Conservation (phyloP, 352 stramenopile species). For the Salisapilia sapeloensis region DNA sequence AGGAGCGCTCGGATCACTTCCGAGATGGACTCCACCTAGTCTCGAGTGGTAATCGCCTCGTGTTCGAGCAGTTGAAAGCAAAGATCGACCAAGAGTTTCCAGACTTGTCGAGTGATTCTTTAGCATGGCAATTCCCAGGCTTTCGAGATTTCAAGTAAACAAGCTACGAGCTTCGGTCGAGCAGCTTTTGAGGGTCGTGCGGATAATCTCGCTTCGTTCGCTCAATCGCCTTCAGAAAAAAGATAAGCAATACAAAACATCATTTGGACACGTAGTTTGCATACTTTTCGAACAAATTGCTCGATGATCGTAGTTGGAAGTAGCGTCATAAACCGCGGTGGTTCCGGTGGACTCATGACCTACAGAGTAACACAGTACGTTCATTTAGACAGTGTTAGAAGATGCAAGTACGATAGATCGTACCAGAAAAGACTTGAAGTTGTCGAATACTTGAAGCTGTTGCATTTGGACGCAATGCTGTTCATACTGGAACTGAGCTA, state of each 20-base stretch:
- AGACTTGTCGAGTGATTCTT: slow-evolving; percentile 1
- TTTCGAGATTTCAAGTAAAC: too few species aligned
- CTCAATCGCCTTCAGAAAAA: too few species aligned
- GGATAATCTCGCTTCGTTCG: too few species aligned
- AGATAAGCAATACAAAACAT: too few species aligned
- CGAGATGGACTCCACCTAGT: slow-evolving; percentile 40
- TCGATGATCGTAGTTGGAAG: too few species aligned
- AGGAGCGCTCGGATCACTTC: slow-evolving; percentile 13
- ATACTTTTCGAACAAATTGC: too few species aligned
- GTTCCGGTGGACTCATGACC: too few species aligned
- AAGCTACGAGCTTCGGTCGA: neutral
- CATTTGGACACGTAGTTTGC: too few species aligned
- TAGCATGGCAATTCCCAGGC: slow-evolving; percentile 5
- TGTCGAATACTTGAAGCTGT: slow-evolving; percentile 36
- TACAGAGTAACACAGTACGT: too few species aligned
- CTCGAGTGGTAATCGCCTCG: slow-evolving; percentile 20
- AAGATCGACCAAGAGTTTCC: slow-evolving; percentile 7
- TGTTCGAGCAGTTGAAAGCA: slow-evolving; percentile 15
- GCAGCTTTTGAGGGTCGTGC: too few species aligned
- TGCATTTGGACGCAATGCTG: slow-evolving; percentile 27
- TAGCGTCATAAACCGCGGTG: too few species aligned
- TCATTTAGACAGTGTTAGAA: too few species aligned
- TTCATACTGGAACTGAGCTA: slow-evolving; percentile 33
- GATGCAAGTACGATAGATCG: slow-evolving; percentile 1
- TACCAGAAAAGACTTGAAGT: slow-evolving; percentile 58